These are phyloP conservation scores for Pleurotus tuoliensis DNA, from an alignment of 768 basidiomycete genomes.

Conservation along the genomic window DNA sequence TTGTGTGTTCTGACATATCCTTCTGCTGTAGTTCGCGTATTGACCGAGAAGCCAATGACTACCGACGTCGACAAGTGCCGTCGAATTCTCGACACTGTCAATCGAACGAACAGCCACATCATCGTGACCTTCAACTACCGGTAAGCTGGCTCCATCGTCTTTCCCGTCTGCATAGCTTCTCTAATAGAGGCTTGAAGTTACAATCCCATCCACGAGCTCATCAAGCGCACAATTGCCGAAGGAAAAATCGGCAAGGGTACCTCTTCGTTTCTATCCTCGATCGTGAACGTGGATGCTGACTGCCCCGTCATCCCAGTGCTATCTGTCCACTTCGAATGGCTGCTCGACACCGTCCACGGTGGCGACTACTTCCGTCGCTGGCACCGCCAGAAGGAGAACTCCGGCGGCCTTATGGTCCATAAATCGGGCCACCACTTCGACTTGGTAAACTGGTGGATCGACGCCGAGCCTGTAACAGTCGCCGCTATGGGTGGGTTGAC, in stretches of 20 bases:
- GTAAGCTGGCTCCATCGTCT: conserved; percentile 11
- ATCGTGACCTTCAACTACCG: conserved; percentile 42
- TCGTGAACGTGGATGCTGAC: too few relatives aligned
- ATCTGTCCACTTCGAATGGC: conserved; percentile 51
- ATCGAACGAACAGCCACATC: conserved; percentile 35
- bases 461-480: conserved; percentile 39
- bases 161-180: neutral
- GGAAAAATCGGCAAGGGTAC: conserved; percentile 43
- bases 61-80: conserved; percentile 45
- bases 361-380: conserved; percentile 52
- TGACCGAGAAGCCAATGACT: conserved; percentile 56
- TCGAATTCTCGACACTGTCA: conserved; percentile 38
- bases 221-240: conserved; percentile 39
- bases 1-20: neutral
- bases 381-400: conserved; percentile 41
- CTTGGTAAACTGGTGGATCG: conserved; percentile 54
- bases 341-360: conserved; percentile 49
- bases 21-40: conserved; percentile 31
- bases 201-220: conserved; percentile 47
- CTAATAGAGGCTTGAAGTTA: conserved; percentile 22
- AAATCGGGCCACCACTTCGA: conserved; percentile 47
- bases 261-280: neutral
- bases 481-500: conserved; percentile 43
- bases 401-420: conserved; percentile 42
- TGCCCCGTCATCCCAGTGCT: conserved; percentile 23